Percentiles rank a stretch among this genome's conserved stretches.
phyloP scores from a whole-genome alignment of 2,329 filamentous ascomycete species.

The Clathrospora elynae region DNA sequence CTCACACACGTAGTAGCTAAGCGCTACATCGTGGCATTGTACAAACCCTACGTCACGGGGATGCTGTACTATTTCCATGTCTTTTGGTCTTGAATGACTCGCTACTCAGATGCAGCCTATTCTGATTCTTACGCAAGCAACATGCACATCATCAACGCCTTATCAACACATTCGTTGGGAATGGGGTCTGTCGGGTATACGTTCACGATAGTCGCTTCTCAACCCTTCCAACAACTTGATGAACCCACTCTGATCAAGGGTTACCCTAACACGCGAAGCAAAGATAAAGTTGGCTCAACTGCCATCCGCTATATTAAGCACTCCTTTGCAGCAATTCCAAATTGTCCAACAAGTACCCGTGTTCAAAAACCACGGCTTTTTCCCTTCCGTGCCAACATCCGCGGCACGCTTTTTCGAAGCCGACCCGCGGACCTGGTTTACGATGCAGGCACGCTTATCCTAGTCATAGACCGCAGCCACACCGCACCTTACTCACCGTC shows the following conservation, averaged over 20 bases:
- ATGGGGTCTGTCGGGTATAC: too few species aligned
- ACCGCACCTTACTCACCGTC: constrained; percentile 1
- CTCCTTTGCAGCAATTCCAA: too few species aligned
- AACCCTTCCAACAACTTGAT: too few species aligned
- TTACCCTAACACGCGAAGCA: too few species aligned
- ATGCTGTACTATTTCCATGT: neutral
- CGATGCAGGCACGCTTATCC: constrained; percentile 5
- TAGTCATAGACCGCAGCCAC: constrained; percentile 3
- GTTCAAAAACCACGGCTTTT: neutral
- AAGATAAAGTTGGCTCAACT: too few species aligned
- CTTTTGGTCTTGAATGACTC: neutral
- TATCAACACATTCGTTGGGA: too few species aligned
- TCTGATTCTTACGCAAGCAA: too few species aligned
- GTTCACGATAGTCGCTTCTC: too few species aligned
- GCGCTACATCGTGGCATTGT: constrained; percentile 10
- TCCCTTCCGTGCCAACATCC: neutral
- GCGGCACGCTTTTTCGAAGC: neutral
- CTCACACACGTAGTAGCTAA: constrained; percentile 1
- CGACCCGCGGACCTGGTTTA: constrained; percentile 5
- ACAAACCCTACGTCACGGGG: constrained; percentile 2
- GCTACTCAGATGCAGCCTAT: neutral
- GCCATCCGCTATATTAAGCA: too few species aligned
- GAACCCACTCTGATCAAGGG: too few species aligned
- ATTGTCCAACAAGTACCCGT: too few species aligned
- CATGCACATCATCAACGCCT: too few species aligned